phyloP scores from a whole-genome alignment of 176 grass and related monocot genomes.

The Triticum urartu region DNA sequence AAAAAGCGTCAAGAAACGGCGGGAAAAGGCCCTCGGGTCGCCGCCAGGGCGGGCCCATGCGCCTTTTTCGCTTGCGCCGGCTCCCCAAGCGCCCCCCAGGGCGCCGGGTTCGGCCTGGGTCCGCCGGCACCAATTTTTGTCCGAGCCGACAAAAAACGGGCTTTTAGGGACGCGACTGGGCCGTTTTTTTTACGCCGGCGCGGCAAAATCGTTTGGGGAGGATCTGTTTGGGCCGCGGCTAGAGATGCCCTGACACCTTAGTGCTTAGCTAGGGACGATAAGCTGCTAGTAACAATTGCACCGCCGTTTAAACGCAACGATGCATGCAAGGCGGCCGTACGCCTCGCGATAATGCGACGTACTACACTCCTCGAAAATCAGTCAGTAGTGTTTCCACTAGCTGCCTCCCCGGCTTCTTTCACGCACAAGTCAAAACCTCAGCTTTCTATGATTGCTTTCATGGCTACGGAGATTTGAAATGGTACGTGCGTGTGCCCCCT shows the following conservation, averaged over 20 bases:
- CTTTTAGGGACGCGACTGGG: too few relatives aligned
- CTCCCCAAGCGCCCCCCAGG: too few relatives aligned
- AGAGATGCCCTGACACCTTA: not conserved
- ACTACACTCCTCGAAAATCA: slow-evolving; percentile 19
- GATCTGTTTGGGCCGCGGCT: too few relatives aligned
- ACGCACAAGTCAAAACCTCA: slow-evolving; percentile 28
- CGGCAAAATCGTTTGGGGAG: too few relatives aligned
- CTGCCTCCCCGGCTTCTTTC: not conserved
- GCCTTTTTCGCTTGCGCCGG: too few relatives aligned
- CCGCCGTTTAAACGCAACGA: not conserved
- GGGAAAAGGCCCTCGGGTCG: too few relatives aligned
- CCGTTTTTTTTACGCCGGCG: too few relatives aligned
- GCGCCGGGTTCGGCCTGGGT: too few relatives aligned
- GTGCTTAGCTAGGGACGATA: not conserved
- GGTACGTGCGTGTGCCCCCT: not conserved
- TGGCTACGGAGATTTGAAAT: not conserved
- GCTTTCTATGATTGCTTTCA: not conserved
- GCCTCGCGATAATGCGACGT: not conserved
- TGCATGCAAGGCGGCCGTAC: not conserved
- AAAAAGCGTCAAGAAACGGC: too few relatives aligned
- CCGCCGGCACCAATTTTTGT: too few relatives aligned
- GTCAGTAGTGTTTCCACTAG: slow-evolving; percentile 17
- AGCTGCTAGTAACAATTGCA: not conserved
- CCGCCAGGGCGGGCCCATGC: too few relatives aligned
- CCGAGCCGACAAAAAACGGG: too few relatives aligned